Evolutionary conservation across 371 early-diverging fungal genomes (phyloP).

Genomic region (Syncephalastrum sp.): DNA sequence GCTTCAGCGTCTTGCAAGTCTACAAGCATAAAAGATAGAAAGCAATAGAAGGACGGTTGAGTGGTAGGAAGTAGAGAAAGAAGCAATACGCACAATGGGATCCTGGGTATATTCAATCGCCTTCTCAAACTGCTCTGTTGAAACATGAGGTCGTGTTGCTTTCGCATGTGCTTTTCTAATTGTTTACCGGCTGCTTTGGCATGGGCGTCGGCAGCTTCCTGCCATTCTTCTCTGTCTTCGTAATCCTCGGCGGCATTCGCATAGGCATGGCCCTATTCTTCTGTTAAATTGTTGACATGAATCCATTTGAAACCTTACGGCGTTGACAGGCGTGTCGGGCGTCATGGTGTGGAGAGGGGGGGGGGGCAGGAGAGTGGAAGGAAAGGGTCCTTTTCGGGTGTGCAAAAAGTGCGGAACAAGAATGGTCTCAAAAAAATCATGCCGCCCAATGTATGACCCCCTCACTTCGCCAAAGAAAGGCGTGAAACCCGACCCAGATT

Average conservation of each 20-base stretch:
- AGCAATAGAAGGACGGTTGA: too few relatives aligned
- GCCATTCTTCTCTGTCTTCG: slow-evolving; percentile 51
- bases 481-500: too few relatives aligned
- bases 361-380: too few relatives aligned
- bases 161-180: too few relatives aligned
- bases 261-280: slow-evolving; percentile 47
- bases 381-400: too few relatives aligned
- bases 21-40: slow-evolving; percentile 3
- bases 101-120: slow-evolving; percentile 39
- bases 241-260: slow-evolving; percentile 52
- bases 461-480: too few relatives aligned
- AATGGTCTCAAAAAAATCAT: too few relatives aligned
- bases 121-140: slow-evolving; percentile 35
- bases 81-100: slow-evolving; percentile 24
- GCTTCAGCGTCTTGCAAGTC: slow-evolving; percentile 31
- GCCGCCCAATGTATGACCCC: too few relatives aligned
- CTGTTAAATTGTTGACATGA: too few relatives aligned
- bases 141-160: slow-evolving; percentile 2
- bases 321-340: slow-evolving; percentile 33
- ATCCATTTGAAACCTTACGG: slow-evolving; percentile 12
- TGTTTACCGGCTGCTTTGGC: slow-evolving; percentile 42
- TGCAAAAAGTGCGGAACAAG: too few relatives aligned
- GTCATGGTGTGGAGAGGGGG: slow-evolving; percentile 15
- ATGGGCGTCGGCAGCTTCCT: slow-evolving; percentile 48
- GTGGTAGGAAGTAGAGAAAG: neutral